phyloP scores from a whole-genome alignment of 2,329 filamentous ascomycete genomes.

The Fusarium continuum region DNA sequence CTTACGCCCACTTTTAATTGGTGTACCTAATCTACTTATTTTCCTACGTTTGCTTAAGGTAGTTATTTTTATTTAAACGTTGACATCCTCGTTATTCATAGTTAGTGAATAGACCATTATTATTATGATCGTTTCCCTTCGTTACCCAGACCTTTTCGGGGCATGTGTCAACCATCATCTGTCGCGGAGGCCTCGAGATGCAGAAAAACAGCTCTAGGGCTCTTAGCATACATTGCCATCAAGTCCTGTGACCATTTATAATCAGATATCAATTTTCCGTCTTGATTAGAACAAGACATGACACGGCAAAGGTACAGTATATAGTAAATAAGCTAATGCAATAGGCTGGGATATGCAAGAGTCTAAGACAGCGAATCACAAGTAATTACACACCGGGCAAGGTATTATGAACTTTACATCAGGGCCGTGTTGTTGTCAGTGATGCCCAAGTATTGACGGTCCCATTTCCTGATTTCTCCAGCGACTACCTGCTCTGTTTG shows the following conservation, averaged over 20 bases:
- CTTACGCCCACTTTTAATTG: slow-evolving; percentile 2
- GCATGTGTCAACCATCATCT: background rate
- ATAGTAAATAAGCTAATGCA: background rate
- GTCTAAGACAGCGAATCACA: background rate
- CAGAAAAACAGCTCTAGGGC: background rate
- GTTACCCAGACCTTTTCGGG: background rate
- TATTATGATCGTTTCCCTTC: background rate
- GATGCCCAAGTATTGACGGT: background rate
- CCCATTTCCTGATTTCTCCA: background rate
- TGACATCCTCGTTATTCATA: background rate
- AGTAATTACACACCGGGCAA: background rate
- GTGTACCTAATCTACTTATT: background rate
- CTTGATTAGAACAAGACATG: background rate
- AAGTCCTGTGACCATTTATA: background rate
- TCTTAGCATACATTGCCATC: background rate
- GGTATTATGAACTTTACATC: background rate
- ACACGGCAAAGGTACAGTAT: background rate
- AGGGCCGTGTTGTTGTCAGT: background rate
- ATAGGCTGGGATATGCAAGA: background rate
- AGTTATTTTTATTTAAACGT: too few species aligned
- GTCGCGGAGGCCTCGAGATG: background rate
- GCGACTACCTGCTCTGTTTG: background rate
- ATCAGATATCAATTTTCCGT: background rate
- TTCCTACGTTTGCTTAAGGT: background rate
- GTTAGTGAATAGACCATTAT: too few species aligned